These are phyloP conservation scores for Tuber indicum DNA, from an alignment of 495 filamentous ascomycete species.

Conservation along the genomic window DNA sequence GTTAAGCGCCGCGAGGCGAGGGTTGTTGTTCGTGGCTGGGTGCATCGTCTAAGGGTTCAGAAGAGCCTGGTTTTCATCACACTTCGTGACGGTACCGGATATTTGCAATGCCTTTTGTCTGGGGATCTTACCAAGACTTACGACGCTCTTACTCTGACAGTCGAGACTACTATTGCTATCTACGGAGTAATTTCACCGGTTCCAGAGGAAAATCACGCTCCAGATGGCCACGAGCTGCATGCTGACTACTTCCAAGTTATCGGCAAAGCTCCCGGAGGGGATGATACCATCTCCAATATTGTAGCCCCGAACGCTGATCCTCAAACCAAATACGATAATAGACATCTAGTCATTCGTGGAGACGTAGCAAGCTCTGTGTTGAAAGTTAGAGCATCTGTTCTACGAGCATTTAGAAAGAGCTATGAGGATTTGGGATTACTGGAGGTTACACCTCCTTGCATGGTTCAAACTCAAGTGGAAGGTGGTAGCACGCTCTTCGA, in stretches of 20 bases:
- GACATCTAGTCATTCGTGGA: constrained; percentile 85
- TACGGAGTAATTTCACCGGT: constrained; percentile 84
- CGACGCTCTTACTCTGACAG: constrained; percentile 80
- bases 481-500: constrained; percentile 91
- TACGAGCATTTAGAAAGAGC: constrained; percentile 72
- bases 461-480: constrained; percentile 99
- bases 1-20: constrained; percentile 61
- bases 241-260: constrained; percentile 89
- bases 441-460: constrained; percentile 87
- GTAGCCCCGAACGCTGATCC: constrained; percentile 74
- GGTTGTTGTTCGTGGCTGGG: constrained; percentile 75
- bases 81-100: constrained; percentile 80
- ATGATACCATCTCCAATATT: constrained; percentile 89
- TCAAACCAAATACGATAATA: constrained; percentile 75
- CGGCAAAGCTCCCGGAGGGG: constrained; percentile 75
- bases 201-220: constrained; percentile 69
- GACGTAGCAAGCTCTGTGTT: constrained; percentile 81
- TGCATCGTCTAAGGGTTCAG: constrained; percentile 76
- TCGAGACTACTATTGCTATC: constrained; percentile 80
- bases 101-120: constrained; percentile 75
- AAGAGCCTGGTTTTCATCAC: constrained; percentile 85
- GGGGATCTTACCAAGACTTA: constrained; percentile 81
- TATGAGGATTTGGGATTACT: constrained; percentile 72
- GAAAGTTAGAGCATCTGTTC: constrained; percentile 79
- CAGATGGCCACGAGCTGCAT: constrained; percentile 82